Percentiles rank a stretch among this genome's conserved stretches.
These are phyloP conservation scores for Nicotiana attenuata DNA, from an alignment of 257 asterid genomes.

Conservation along the genomic window DNA sequence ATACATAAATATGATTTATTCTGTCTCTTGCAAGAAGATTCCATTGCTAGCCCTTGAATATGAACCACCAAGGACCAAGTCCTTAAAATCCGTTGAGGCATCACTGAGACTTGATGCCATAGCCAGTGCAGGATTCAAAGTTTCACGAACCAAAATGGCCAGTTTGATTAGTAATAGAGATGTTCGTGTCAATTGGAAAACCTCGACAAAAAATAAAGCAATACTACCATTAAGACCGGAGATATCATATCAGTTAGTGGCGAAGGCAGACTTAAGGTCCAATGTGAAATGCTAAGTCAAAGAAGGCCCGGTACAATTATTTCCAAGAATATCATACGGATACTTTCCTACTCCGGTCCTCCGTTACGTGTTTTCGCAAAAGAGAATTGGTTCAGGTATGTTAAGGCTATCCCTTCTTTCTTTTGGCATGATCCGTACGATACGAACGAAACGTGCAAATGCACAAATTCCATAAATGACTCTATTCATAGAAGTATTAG, in stretches of 20 bases:
- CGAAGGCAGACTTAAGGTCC: slow-evolving; percentile 78
- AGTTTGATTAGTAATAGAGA: slow-evolving; percentile 76
- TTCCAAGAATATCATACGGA: no score
- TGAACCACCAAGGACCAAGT: slow-evolving; percentile 77
- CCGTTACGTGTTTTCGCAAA: no score
- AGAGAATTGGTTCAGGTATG: no score
- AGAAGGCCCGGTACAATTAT: no score
- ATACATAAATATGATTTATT: no score
- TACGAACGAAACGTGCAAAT: no score
- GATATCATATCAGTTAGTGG: slow-evolving; percentile 80
- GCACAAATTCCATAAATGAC: no score
- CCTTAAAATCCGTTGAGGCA: slow-evolving; percentile 71
- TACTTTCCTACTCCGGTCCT: no score
- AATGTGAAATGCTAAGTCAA: no score
- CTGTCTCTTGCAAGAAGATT: slow-evolving; percentile 76
- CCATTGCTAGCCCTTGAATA: slow-evolving; percentile 91
- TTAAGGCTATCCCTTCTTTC: no score
- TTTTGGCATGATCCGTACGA: no score
- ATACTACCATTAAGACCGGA: slow-evolving; percentile 54
- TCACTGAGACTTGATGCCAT: slow-evolving; percentile 82
- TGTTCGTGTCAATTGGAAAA: slow-evolving; percentile 83
- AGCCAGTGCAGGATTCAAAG: slow-evolving; percentile 94
- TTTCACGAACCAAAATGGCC: slow-evolving; percentile 94
- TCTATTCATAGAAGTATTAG: no score
- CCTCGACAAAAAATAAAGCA: slow-evolving; percentile 60